Evolutionary conservation across 2,329 filamentous ascomycete species (phyloP).

Genomic region (Colletotrichum echinochloae): DNA sequence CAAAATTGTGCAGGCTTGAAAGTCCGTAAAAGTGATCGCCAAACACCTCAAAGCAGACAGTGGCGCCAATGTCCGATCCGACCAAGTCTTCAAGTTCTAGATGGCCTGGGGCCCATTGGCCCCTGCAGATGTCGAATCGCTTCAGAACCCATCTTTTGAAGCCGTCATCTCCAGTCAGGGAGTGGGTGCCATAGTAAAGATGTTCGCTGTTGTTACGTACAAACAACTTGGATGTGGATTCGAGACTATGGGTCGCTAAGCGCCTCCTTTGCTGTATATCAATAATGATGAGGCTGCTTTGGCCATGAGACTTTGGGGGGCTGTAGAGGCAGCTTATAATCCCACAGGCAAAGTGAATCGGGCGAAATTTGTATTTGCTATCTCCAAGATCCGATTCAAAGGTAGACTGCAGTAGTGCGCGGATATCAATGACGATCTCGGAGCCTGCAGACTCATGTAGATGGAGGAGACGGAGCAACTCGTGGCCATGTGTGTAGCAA

Average conservation of each 20-base stretch:
- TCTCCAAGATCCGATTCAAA: constrained; percentile 29
- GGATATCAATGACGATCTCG: constrained; percentile 66
- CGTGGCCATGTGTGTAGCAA: constrained; percentile 67
- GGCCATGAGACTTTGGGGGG: constrained; percentile 49
- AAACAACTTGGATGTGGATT: constrained; percentile 69
- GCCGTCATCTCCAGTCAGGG: constrained; percentile 63
- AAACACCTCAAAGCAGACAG: constrained; percentile 79
- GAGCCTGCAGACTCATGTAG: constrained; percentile 60
- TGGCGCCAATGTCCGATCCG: constrained; percentile 74
- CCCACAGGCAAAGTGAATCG: constrained; percentile 68
- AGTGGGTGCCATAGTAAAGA: constrained; percentile 76
- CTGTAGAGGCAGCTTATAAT: constrained; percentile 70
- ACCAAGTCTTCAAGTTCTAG: constrained; percentile 69
- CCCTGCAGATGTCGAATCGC: constrained; percentile 60
- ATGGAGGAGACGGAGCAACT: constrained; percentile 68
- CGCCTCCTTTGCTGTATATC: constrained; percentile 54
- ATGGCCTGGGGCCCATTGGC: constrained; percentile 55
- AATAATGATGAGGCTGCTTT: constrained; percentile 67
- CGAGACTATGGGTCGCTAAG: constrained; percentile 55
- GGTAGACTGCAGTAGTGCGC: constrained; percentile 32
- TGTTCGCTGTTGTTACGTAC: constrained; percentile 72
- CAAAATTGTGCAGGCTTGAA: constrained; percentile 72
- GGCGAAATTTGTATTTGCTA: constrained; percentile 60
- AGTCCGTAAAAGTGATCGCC: constrained; percentile 75
- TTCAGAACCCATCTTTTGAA: constrained; percentile 73